Conservation (phyloP, 2,329 filamentous ascomycete genomes). For the Ceratocystis huliohia region DNA sequence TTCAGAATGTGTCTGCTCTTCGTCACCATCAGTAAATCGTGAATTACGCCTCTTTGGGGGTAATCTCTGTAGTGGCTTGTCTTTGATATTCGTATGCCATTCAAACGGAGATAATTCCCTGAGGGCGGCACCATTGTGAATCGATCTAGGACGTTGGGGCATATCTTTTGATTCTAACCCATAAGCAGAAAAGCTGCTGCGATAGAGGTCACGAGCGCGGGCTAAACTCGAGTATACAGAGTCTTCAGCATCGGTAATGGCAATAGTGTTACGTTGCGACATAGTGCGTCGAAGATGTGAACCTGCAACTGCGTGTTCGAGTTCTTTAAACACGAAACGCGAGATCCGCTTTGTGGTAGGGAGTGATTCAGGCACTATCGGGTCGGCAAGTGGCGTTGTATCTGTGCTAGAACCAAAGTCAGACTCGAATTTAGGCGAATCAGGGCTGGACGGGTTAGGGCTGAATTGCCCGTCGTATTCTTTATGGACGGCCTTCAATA, state of each 20-base stretch:
- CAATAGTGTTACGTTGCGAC: background rate
- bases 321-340: constrained; percentile 9
- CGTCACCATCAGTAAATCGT: background rate
- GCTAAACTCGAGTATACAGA: background rate
- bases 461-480: background rate
- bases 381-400: background rate
- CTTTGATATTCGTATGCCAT: background rate
- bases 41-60: background rate
- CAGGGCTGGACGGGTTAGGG: background rate
- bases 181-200: background rate
- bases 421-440: background rate
- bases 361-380: background rate
- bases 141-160: background rate
- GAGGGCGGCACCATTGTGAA: background rate
- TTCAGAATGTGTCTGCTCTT: background rate
- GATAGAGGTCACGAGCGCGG: background rate
- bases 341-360: background rate
- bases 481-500: background rate
- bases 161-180: background rate
- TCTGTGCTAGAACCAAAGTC: background rate
- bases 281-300: constrained; percentile 1
- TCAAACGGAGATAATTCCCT: background rate
- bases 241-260: background rate
- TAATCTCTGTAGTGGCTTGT: background rate
- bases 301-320: background rate